phyloP scores from a whole-genome alignment of 495 filamentous ascomycete genomes.

The Trichoderma virens region DNA sequence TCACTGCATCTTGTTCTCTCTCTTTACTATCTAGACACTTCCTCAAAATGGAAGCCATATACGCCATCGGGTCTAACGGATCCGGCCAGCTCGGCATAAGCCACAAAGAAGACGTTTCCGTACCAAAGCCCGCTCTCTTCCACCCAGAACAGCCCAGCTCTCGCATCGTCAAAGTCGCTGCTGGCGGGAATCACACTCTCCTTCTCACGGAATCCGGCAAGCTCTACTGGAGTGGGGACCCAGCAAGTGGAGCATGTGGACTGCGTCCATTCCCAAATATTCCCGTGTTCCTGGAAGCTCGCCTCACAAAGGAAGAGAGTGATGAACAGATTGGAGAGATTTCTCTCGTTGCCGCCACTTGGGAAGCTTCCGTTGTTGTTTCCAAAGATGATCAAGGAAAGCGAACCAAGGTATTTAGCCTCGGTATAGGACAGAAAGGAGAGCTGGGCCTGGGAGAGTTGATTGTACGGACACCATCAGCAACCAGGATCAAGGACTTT shows the following conservation, averaged over 20 bases:
- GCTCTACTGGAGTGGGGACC: constrained; percentile 57
- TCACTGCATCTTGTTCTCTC: neutral
- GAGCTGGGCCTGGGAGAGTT: constrained; percentile 57
- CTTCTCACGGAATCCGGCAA: constrained; percentile 50
- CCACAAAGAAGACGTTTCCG: constrained; percentile 63
- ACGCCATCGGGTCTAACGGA: constrained; percentile 87
- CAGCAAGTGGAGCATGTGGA: constrained; percentile 49
- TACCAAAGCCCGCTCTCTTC: constrained; percentile 54
- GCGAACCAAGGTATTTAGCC: constrained; percentile 43
- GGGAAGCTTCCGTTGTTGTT: constrained; percentile 63
- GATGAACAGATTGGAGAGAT: constrained; percentile 13
- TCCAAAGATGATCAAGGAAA: constrained; percentile 27
- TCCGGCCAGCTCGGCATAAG: constrained; percentile 79
- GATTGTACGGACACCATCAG: constrained; percentile 20
- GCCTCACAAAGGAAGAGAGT: constrained; percentile 14
- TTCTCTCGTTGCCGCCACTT: constrained; percentile 55
- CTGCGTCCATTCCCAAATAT: constrained; percentile 9
- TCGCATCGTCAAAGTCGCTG: constrained; percentile 36
- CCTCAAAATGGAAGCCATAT: constrained; percentile 44
- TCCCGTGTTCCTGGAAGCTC: constrained; percentile 25
- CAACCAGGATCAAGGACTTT: constrained; percentile 46
- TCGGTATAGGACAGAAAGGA: constrained; percentile 60
- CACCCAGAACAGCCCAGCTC: constrained; percentile 18
- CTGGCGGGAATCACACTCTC: constrained; percentile 86
- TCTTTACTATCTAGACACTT: no score